These are phyloP conservation scores for Botryosphaeria agaves DNA, from an alignment of 2,329 filamentous ascomycete genomes.

Conservation along the genomic window DNA sequence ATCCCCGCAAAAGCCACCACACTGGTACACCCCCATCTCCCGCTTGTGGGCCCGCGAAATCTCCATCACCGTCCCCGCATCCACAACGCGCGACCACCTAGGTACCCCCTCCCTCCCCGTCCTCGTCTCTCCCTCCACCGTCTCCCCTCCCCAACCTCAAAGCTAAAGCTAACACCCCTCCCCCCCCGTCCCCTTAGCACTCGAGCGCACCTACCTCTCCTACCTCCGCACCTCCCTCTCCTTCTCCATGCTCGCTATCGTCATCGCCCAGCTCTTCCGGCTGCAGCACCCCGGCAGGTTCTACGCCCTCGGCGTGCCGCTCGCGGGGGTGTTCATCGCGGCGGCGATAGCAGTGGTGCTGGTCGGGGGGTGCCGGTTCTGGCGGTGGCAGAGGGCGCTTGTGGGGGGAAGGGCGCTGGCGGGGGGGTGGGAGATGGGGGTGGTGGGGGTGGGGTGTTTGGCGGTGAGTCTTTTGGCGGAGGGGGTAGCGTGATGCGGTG, in stretches of 20 bases:
- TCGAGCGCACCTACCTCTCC: conserved; percentile 57
- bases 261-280: conserved; percentile 50
- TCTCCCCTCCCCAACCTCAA: conserved; percentile 4
- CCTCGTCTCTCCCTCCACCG: conserved; percentile 3
- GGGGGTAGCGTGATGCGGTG: background rate
- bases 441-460: conserved; percentile 27
- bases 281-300: conserved; percentile 35
- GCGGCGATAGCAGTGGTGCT: conserved; percentile 30
- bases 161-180: conserved; percentile 2
- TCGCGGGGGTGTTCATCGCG: conserved; percentile 32
- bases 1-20: too few species aligned
- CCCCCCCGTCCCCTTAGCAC: conserved; percentile 29
- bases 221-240: conserved; percentile 54
- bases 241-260: conserved; percentile 49
- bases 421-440: conserved; percentile 41
- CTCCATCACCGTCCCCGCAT: conserved; percentile 31
- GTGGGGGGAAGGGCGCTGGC: conserved; percentile 37
- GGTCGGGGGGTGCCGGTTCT: conserved; percentile 41
- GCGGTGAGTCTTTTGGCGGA: conserved; percentile 23
- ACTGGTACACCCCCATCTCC: too few species aligned
- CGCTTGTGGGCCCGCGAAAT: conserved; percentile 36
- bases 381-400: conserved; percentile 42
- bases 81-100: conserved; percentile 36
- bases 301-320: conserved; percentile 40
- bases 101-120: conserved; percentile 21